phyloP scores from a whole-genome alignment of 2,329 filamentous ascomycete genomes.

The Neophaeococcomyces mojaviensis region DNA sequence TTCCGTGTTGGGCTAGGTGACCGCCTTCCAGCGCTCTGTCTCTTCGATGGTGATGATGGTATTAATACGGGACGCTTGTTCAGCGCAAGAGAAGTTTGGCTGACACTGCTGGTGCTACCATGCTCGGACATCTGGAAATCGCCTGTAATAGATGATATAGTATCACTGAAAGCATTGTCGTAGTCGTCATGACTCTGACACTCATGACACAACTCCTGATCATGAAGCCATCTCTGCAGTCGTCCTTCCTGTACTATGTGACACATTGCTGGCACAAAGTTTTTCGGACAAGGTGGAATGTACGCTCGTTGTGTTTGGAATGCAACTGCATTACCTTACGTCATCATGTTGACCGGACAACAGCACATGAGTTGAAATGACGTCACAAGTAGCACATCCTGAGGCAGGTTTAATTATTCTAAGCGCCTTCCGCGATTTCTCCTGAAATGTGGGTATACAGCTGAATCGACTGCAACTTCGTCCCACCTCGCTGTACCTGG shows the following conservation, averaged over 20 bases:
- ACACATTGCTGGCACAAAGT: neutral
- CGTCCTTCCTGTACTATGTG: slow-evolving; percentile 1
- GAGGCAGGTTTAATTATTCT: too few relatives aligned
- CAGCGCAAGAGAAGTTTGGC: slow-evolving; percentile 1
- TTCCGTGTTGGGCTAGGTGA: neutral
- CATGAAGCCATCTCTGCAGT: neutral
- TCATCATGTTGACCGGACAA: too few relatives aligned
- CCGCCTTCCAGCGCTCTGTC: neutral
- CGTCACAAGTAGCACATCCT: too few relatives aligned
- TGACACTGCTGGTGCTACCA: slow-evolving; percentile 1
- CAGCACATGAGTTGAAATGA: too few relatives aligned
- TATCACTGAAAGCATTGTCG: neutral
- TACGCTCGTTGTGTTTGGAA: neutral
- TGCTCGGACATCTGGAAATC: slow-evolving; percentile 1
- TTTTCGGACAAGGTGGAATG: neutral
- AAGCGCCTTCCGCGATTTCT: too few relatives aligned
- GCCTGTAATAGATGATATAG: neutral
- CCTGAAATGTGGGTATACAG: too few relatives aligned
- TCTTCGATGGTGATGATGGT: neutral
- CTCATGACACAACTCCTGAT: neutral
- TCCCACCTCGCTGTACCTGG: too few relatives aligned
- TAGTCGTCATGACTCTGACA: neutral
- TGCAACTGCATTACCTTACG: neutral
- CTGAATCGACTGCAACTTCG: too few relatives aligned
- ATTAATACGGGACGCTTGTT: slow-evolving; percentile 1